Percentiles rank a stretch among this genome's conserved stretches.
Evolutionary conservation across 495 filamentous ascomycete species (phyloP).

Genomic region (Filosporella fistucella): DNA sequence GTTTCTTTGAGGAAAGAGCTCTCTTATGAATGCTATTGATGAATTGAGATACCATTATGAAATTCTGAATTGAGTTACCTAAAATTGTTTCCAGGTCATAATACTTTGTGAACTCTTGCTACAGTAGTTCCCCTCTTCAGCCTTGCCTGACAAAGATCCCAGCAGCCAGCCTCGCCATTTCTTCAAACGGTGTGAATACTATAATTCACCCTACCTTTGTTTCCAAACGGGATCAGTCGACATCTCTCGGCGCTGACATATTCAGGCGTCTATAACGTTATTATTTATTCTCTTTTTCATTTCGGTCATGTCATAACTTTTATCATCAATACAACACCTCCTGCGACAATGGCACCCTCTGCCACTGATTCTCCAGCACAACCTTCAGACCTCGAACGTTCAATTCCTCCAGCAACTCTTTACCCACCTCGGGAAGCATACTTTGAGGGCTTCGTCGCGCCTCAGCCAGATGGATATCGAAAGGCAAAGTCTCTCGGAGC

Average conservation of each 20-base stretch:
- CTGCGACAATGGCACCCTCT: conserved; percentile 18
- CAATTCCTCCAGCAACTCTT: conserved; percentile 13
- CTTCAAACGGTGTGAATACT: not conserved
- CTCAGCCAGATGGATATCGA: conserved; percentile 62
- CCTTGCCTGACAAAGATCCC: conserved; percentile 4
- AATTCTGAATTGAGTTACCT: not conserved
- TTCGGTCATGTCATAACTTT: conserved; percentile 13
- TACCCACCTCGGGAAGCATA: conserved; percentile 65
- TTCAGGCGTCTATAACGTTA: too few species aligned
- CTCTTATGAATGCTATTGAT: not conserved
- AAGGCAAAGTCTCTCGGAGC: conserved; percentile 46
- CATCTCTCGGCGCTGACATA: too few species aligned
- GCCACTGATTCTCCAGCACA: conserved; percentile 12
- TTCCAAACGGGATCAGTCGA: too few species aligned
- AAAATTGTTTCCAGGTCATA: too few species aligned
- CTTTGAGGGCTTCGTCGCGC: conserved; percentile 67
- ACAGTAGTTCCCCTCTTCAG: too few species aligned
- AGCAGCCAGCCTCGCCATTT: conserved; percentile 14
- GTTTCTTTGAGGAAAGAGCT: not conserved
- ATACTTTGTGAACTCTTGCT: too few species aligned
- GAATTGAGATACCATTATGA: conserved; percentile 8
- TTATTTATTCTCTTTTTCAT: not conserved
- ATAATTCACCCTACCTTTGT: too few species aligned
- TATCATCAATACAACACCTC: not conserved
- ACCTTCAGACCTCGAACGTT: conserved; percentile 13